These are phyloP conservation scores for Clonostachys chloroleuca DNA, from an alignment of 2,329 filamentous ascomycete genomes.

Conservation along the genomic window DNA sequence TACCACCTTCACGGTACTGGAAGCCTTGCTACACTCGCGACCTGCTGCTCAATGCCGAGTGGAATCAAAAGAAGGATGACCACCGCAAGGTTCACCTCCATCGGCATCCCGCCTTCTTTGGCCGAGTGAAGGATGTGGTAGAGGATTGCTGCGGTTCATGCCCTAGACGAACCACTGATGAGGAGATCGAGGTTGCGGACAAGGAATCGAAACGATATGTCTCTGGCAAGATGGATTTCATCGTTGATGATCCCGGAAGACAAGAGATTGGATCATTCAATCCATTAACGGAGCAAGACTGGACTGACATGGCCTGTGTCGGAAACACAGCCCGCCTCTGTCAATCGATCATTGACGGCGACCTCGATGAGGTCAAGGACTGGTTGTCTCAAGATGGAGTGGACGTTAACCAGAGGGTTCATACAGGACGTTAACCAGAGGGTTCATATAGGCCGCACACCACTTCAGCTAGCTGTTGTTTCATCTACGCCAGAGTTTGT, in stretches of 20 bases:
- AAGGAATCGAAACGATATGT: conserved; percentile 75
- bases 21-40: conserved; percentile 80
- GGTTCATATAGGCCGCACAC: conserved; percentile 75
- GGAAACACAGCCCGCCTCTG: conserved; percentile 74
- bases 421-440: conserved; percentile 69
- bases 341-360: conserved; percentile 73
- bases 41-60: conserved; percentile 78
- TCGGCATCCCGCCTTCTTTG: conserved; percentile 83
- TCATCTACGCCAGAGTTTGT: conserved; percentile 68
- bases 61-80: conserved; percentile 69
- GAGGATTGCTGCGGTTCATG: conserved; percentile 80
- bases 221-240: conserved; percentile 67
- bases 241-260: conserved; percentile 77
- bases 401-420: conserved; percentile 70
- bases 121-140: conserved; percentile 68
- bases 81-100: conserved; percentile 69
- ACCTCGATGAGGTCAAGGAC: conserved; percentile 64
- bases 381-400: conserved; percentile 66
- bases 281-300: conserved; percentile 75
- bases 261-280: conserved; percentile 72
- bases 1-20: conserved; percentile 72
- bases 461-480: conserved; percentile 71
- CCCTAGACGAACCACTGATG: conserved; percentile 61
- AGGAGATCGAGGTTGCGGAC: conserved; percentile 67
- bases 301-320: conserved; percentile 89